These are phyloP conservation scores for Pythium angustatum DNA, from an alignment of 352 stramenopile species.

Conservation along the genomic window DNA sequence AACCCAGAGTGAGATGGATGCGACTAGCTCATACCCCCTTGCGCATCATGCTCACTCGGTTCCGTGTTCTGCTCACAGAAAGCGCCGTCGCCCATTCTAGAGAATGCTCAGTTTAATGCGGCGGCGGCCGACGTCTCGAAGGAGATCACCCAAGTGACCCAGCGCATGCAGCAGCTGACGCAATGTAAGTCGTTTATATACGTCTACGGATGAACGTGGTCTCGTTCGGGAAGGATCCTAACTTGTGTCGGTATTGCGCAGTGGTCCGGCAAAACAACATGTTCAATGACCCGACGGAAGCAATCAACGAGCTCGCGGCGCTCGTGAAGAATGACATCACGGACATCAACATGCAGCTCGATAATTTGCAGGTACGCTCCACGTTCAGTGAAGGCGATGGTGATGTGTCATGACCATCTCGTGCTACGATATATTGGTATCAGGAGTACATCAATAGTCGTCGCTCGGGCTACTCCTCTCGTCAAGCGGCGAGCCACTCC, in stretches of 20 bases:
- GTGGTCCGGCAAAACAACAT: constrained; percentile 89
- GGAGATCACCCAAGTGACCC: constrained; percentile 80
- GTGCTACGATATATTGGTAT: too few species aligned
- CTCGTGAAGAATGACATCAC: constrained; percentile 89
- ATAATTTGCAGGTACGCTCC: constrained; percentile 72
- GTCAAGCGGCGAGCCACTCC: constrained; percentile 76
- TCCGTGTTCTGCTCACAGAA: constrained; percentile 36
- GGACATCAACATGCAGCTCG: constrained; percentile 82
- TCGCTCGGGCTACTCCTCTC: constrained; percentile 51
- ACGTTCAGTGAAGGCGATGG: too few species aligned
- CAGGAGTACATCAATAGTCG: constrained; percentile 79
- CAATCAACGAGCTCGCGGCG: constrained; percentile 80
- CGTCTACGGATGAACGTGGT: not conserved
- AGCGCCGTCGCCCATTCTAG: constrained; percentile 48
- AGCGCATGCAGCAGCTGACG: constrained; percentile 77
- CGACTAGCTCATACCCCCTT: not conserved
- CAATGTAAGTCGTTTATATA: constrained; percentile 46
- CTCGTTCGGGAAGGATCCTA: not conserved
- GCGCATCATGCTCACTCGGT: not conserved
- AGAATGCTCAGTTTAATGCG: constrained; percentile 82
- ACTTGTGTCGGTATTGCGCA: constrained; percentile 28
- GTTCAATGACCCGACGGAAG: constrained; percentile 85
- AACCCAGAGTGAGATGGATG: constrained; percentile 1
- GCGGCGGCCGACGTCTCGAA: constrained; percentile 81
- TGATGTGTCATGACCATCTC: too few species aligned